phyloP scores from a whole-genome alignment of 176 grass and related monocot genomes.

The Thalia dealbata region DNA sequence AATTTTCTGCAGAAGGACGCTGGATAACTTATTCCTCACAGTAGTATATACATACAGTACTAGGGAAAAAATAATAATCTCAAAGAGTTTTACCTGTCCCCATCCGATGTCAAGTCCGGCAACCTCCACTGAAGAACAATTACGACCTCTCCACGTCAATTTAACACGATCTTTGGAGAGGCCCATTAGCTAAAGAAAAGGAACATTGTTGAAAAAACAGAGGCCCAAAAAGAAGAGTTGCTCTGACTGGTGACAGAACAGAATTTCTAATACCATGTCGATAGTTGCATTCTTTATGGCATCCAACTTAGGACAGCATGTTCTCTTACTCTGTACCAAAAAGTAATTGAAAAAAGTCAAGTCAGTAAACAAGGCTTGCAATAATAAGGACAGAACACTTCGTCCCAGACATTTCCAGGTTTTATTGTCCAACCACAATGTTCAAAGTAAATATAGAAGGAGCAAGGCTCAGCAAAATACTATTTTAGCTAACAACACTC shows the following conservation, averaged over 20 bases:
- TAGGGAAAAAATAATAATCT: no score
- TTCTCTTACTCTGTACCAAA: slow-evolving; percentile 56
- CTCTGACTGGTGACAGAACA: neutral
- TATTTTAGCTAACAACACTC: no score
- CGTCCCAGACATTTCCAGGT: no score
- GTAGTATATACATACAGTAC: neutral
- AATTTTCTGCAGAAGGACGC: slow-evolving; percentile 6
- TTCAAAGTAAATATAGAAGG: no score
- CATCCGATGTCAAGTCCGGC: slow-evolving; percentile 94
- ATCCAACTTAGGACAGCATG: slow-evolving; percentile 82
- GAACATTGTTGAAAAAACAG: slow-evolving; percentile 5
- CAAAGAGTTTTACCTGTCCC: slow-evolving; percentile 60
- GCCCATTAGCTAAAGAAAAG: slow-evolving; percentile 68
- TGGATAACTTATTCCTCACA: no score
- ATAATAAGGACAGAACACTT: no score
- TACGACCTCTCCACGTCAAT: slow-evolving; percentile 60
- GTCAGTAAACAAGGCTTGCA: slow-evolving; percentile 1
- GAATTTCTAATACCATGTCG: slow-evolving; percentile 66
- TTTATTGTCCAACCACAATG: no score
- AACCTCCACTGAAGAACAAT: slow-evolving; percentile 75
- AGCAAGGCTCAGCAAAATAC: no score
- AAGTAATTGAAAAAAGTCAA: slow-evolving; percentile 17
- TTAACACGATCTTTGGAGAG: slow-evolving; percentile 47
- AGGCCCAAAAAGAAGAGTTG: no score
- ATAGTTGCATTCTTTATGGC: slow-evolving; percentile 75